A percentile compares a stretch with the other conserved stretches of the same genome.
Evolutionary conservation across 2,329 filamentous ascomycete genomes (phyloP).

Genomic region (Colletotrichum acutatum): DNA sequence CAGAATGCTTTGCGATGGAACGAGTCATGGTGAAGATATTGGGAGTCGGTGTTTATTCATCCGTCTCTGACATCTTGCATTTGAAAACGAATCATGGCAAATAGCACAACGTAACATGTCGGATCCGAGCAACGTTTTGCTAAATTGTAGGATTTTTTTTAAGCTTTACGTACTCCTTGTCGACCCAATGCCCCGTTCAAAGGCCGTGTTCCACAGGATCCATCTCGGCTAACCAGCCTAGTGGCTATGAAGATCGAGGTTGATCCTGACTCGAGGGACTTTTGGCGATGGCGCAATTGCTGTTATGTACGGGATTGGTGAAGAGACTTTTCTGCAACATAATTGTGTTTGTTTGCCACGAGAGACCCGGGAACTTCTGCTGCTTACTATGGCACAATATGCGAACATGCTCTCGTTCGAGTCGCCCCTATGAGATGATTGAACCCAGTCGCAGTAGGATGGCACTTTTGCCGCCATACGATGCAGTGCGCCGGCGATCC

Average conservation of each 20-base stretch:
- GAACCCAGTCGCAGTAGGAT: background rate
- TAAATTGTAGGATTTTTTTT: background rate
- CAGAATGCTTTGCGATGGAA: background rate
- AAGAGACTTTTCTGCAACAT: background rate
- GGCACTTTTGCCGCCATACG: background rate
- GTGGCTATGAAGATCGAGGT: background rate
- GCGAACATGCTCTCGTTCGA: background rate
- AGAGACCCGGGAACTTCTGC: background rate
- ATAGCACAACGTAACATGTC: background rate
- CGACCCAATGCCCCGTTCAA: background rate
- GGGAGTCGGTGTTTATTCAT: background rate
- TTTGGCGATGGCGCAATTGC: slow-evolving; percentile 30
- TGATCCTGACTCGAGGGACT: slow-evolving; percentile 17
- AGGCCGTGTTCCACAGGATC: background rate
- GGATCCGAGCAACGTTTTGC: background rate
- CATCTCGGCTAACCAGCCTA: background rate
- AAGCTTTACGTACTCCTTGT: background rate
- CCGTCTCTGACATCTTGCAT: background rate
- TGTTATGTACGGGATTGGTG: background rate
- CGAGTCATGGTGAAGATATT: background rate
- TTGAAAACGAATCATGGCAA: background rate
- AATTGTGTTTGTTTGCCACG: background rate
- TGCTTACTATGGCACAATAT: background rate
- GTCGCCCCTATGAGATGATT: background rate
- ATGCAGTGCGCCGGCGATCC: background rate